Base-by-base conservation (phyloP, 2,329 filamentous ascomycete genomes). In the Akanthomyces lecanii region DNA sequence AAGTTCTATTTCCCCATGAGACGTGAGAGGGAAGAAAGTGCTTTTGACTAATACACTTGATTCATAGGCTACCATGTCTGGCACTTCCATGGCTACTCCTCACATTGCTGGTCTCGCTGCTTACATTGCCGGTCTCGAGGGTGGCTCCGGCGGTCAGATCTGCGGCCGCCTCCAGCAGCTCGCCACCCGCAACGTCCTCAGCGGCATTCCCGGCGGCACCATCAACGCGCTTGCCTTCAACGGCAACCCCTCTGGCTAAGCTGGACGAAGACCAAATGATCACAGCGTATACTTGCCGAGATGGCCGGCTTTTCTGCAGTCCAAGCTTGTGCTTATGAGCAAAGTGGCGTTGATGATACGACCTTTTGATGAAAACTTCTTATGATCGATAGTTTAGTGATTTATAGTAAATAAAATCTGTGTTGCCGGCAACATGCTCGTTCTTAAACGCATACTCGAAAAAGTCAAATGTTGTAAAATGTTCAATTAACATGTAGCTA, bases 171-270 rank as follows among this genome's bases (percentile, higher is more conserved):
- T 87, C 66, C 70, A 74, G 67, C 69, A 71, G 56, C 74, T 80
- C 38, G 73, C 77, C 44, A 75, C 75, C 63, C 76, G 74, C 65
- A 74, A 74, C 62, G 74, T 77, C 66, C 73, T 82, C 61, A 72
- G 72, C 47, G 71, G 71, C 65, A 65, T 82, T 1, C 76, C 75
- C 58, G 73, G 68, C 65, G 75, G 77, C 66, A 84, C 80, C 59
- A 68, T 71, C 68, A 86, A 86, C 77, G 69, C 76, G 63, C 76
- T 87, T 59, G 82, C 80, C 63, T 85, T 83, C 75, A 86, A 87
- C 74, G 81, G 81, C 64, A 56, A 68, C 52, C 55, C 62, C 25
- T 48, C 36, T 23, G 55, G 38, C 10, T 63, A 55, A 8, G 33
- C 4, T 25, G 5, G 23, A 38, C 44, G 10, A 36, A 12, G 18